Conservation (phyloP, 352 stramenopile genomes). For the Phytopythium vexans region DNA sequence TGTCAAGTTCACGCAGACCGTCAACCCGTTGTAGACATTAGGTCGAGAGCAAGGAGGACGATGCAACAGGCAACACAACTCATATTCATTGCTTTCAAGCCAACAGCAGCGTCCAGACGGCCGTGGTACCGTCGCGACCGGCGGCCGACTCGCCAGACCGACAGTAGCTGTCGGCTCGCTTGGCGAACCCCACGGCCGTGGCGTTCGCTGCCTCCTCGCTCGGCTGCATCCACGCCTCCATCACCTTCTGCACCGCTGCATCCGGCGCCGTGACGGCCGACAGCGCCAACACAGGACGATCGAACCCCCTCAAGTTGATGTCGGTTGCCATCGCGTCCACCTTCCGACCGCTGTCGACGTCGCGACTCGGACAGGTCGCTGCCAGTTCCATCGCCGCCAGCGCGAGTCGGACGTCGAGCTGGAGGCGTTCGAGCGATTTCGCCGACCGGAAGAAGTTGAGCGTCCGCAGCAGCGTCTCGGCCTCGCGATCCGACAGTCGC, state of each 20-base stretch:
- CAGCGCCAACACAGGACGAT: slow-evolving; percentile 13
- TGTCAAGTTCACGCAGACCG: slow-evolving; percentile 14
- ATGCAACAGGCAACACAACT: not conserved
- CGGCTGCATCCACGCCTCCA: slow-evolving; percentile 16
- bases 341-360: not conserved
- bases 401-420: slow-evolving; percentile 26
- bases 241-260: slow-evolving; percentile 14
- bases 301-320: slow-evolving; percentile 7
- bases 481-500: slow-evolving; percentile 18
- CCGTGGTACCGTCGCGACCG: not conserved
- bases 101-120: slow-evolving; percentile 24
- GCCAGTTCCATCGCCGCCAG: slow-evolving; percentile 28
- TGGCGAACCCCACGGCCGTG: slow-evolving; percentile 24
- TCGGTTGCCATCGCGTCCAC: not conserved
- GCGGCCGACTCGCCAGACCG: not conserved
- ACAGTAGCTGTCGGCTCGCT: slow-evolving; percentile 12
- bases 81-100: slow-evolving; percentile 9
- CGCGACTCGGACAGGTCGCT: slow-evolving; percentile 8
- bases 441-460: slow-evolving; percentile 30
- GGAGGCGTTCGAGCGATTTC: slow-evolving; percentile 13
- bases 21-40: too few species aligned
- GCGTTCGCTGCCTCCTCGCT: slow-evolving; percentile 5
- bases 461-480: slow-evolving; percentile 17
- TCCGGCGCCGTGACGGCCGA: slow-evolving; percentile 12
- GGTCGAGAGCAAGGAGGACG: too few species aligned